phyloP scores from a whole-genome alignment of 768 basidiomycete species.

The Lentinula boryana region DNA sequence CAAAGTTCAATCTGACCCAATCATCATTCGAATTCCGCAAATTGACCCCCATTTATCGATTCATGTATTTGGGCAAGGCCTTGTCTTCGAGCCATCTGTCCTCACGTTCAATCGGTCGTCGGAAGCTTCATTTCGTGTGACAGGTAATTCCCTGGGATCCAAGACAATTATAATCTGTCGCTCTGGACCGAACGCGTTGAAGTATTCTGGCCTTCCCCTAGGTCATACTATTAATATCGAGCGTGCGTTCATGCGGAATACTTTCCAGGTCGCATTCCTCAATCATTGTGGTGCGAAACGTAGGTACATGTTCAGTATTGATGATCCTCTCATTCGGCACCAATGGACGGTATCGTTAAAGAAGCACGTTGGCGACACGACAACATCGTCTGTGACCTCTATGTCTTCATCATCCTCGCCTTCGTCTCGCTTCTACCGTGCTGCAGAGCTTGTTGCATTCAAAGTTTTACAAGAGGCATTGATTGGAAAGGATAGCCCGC shows the following conservation, averaged over 20 bases:
- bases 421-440: conserved; percentile 48
- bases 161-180: conserved; percentile 83
- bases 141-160: conserved; percentile 75
- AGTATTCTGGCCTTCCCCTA: conserved; percentile 77
- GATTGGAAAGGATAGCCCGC: conserved; percentile 38
- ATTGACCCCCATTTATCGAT: conserved; percentile 80
- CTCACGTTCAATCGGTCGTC: conserved; percentile 74
- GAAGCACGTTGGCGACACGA: conserved; percentile 55
- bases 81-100: conserved; percentile 81
- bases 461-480: conserved; percentile 82
- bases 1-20: conserved; percentile 81
- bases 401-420: conserved; percentile 28
- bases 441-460: conserved; percentile 73
- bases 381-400: conserved; percentile 21
- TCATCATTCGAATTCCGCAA: conserved; percentile 81
- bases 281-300: conserved; percentile 63
- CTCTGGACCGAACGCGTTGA: conserved; percentile 75
- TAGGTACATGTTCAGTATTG: conserved; percentile 93
- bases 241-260: conserved; percentile 94
- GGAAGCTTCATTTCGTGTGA: conserved; percentile 87
- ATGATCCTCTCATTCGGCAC: conserved; percentile 68
- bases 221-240: conserved; percentile 77
- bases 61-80: conserved; percentile 80
- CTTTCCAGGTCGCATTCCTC: conserved; percentile 86
- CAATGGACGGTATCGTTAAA: conserved; percentile 69